phyloP scores from a whole-genome alignment of 345 rosid genomes.

The Laguncularia racemosa region DNA sequence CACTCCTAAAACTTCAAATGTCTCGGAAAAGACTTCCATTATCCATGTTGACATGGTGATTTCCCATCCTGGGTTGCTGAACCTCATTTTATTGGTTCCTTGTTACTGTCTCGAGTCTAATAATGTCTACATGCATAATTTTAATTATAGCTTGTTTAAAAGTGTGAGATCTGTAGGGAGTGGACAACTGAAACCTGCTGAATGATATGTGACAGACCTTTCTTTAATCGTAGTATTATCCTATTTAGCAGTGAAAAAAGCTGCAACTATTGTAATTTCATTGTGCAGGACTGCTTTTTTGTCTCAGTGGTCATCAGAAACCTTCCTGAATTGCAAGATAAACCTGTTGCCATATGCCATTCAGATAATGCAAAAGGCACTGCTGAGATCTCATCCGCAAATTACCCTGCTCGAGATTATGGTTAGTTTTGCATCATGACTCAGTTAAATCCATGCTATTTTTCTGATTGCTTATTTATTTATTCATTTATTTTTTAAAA shows the following conservation, averaged over 20 bases:
- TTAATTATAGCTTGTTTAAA: too few relatives aligned
- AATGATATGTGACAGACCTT: too few relatives aligned
- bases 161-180: too few relatives aligned
- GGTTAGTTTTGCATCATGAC: constrained; percentile 44
- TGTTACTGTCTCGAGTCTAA: too few relatives aligned
- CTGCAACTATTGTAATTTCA: not conserved
- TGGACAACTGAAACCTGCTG: too few relatives aligned
- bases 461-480: constrained; percentile 6
- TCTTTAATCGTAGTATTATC: too few relatives aligned
- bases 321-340: constrained; percentile 59
- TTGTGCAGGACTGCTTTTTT: constrained; percentile 86
- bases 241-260: too few relatives aligned
- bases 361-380: constrained; percentile 92
- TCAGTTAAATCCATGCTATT: constrained; percentile 6
- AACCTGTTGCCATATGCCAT: constrained; percentile 90
- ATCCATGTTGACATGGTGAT: constrained; percentile 93
- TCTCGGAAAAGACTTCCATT: constrained; percentile 27
- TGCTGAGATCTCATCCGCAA: constrained; percentile 96
- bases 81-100: not conserved
- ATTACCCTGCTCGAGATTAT: constrained; percentile 83
- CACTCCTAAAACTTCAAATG: constrained; percentile 25
- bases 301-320: constrained; percentile 82
- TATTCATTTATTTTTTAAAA: constrained; percentile 3
- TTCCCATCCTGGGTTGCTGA: constrained; percentile 3
- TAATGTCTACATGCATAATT: too few relatives aligned